Conservation (phyloP, 2,329 filamentous ascomycete genomes). For the Colletotrichum horii region DNA sequence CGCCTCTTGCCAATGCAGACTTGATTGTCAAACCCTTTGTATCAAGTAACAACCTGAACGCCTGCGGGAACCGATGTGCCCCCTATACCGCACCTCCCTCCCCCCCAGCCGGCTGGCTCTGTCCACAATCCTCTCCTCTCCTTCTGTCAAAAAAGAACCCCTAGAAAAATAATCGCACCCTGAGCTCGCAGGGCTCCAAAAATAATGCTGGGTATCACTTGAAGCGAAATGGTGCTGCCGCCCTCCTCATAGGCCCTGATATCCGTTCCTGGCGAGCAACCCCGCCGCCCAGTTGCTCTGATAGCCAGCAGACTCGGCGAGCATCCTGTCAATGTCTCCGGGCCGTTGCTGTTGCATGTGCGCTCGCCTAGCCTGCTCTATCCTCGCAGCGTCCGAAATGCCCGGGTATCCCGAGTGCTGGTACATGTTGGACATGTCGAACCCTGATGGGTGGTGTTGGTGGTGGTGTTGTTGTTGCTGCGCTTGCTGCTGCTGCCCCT, state of each 20-base stretch:
- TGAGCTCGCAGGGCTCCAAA: conserved; percentile 19
- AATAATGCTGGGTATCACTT: conserved; percentile 22
- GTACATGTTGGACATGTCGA: conserved; percentile 21
- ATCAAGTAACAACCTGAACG: conserved; percentile 10
- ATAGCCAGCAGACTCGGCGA: conserved; percentile 21
- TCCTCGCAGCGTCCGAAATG: conserved; percentile 18
- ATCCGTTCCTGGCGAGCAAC: conserved; percentile 23
- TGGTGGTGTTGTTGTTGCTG: conserved; percentile 33
- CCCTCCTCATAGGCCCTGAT: conserved; percentile 10
- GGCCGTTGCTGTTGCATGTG: conserved; percentile 23
- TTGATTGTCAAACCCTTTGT: neutral
- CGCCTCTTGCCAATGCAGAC: neutral
- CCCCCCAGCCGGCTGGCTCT: neutral
- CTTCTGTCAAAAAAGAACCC: neutral
- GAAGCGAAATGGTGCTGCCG: conserved; percentile 15
- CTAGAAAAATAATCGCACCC: conserved; percentile 11
- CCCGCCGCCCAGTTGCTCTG: conserved; percentile 22
- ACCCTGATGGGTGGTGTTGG: conserved; percentile 21
- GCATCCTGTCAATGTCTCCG: conserved; percentile 22
- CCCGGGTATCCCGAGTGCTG: conserved; percentile 19
- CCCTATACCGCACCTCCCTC: neutral
- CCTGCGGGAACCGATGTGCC: neutral
- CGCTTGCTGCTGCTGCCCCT: conserved; percentile 33
- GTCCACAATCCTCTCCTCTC: neutral
- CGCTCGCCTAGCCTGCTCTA: conserved; percentile 19